Evolutionary conservation across 306 rosid species (phyloP).

Genomic region (Rosa lucieae): DNA sequence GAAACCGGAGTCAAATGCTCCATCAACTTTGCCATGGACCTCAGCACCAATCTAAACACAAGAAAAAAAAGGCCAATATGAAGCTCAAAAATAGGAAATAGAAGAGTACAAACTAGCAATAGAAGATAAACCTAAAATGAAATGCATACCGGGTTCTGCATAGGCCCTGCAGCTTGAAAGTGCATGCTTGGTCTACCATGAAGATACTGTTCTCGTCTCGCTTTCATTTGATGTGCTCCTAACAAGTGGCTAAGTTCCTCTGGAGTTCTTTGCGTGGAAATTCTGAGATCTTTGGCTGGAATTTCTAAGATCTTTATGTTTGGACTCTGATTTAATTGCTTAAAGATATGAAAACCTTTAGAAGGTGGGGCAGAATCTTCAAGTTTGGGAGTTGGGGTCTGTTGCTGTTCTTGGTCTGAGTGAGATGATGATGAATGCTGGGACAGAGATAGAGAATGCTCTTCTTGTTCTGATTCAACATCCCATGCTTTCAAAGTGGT

Average conservation of each 20-base stretch:
- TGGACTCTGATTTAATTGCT: conserved; percentile 36
- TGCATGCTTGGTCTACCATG: conserved; percentile 37
- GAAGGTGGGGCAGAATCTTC: conserved; percentile 47
- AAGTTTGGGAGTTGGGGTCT: conserved; percentile 41
- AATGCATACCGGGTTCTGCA: conserved; percentile 43
- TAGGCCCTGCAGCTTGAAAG: conserved; percentile 30
- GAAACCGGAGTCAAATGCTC: conserved; percentile 81
- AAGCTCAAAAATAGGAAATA: neutral
- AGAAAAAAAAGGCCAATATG: conserved; percentile 9
- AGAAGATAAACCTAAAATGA: neutral
- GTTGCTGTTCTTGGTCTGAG: conserved; percentile 88
- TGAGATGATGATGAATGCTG: conserved; percentile 86
- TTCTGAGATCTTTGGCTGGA: neutral
- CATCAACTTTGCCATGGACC: conserved; percentile 84
- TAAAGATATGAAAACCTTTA: conserved; percentile 50
- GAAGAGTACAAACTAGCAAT: neutral
- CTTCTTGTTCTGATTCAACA: conserved; percentile 87
- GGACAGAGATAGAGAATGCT: conserved; percentile 85
- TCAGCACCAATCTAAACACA: conserved; percentile 76
- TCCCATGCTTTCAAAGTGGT: conserved; percentile 55
- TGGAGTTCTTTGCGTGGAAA: conserved; percentile 22
- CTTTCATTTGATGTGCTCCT: conserved; percentile 41
- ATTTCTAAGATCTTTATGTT: conserved; percentile 30
- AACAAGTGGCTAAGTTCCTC: conserved; percentile 45
- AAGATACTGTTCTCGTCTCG: conserved; percentile 37